phyloP scores from a whole-genome alignment of 2,329 filamentous ascomycete genomes.

The Tympanopsis confertula region DNA sequence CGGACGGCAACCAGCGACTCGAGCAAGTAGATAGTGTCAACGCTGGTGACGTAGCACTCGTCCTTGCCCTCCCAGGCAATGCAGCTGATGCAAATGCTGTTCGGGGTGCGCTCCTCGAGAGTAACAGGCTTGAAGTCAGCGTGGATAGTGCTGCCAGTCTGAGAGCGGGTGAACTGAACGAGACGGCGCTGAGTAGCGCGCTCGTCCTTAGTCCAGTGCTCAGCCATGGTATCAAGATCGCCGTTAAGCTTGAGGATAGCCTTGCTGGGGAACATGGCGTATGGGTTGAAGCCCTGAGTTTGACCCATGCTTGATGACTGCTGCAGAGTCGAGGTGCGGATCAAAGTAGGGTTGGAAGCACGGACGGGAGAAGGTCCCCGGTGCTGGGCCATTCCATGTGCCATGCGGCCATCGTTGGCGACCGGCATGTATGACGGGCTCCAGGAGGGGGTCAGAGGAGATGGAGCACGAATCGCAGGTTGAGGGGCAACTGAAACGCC shows the following conservation, averaged over 20 bases:
- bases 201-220: conserved; percentile 75
- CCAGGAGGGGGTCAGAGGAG: neutral
- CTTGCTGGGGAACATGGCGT: conserved; percentile 67
- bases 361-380: neutral
- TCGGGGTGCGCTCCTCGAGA: conserved; percentile 65
- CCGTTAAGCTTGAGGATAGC: conserved; percentile 76
- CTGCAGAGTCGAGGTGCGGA: neutral
- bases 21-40: conserved; percentile 90
- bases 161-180: conserved; percentile 76
- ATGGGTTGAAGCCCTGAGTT: conserved; percentile 45
- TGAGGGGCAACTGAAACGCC: neutral
- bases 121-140: conserved; percentile 70
- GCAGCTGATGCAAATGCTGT: conserved; percentile 91
- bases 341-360: neutral
- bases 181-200: conserved; percentile 68
- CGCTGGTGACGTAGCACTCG: conserved; percentile 87
- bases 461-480: neutral
- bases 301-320: neutral
- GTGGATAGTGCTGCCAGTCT: conserved; percentile 70
- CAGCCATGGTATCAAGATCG: conserved; percentile 73
- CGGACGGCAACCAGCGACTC: conserved; percentile 74
- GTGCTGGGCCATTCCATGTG: neutral
- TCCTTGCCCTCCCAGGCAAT: conserved; percentile 91
- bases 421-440: neutral
- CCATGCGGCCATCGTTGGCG: neutral